phyloP scores from a whole-genome alignment of 1,139 yeast genomes.

The Geotrichum klebahnii region DNA sequence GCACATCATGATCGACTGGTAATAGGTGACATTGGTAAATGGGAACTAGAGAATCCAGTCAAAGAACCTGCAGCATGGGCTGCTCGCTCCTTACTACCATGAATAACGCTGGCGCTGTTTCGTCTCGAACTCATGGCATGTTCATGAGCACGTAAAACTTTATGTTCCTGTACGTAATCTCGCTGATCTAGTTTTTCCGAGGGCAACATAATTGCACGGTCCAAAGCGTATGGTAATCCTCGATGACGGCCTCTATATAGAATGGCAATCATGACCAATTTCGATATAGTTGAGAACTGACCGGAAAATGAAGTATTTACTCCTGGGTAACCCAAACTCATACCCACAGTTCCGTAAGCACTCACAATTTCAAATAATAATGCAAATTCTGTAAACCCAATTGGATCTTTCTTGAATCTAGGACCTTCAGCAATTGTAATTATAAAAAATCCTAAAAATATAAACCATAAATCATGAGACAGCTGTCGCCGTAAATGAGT shows the following conservation, averaged over 20 bases:
- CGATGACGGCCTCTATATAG: constrained; percentile 95
- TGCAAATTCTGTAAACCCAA: constrained; percentile 62
- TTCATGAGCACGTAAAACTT: constrained; percentile 27
- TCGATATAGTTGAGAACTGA: constrained; percentile 67
- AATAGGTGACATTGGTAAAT: too few species aligned
- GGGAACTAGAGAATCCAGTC: too few species aligned
- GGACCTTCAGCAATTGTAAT: constrained; percentile 81
- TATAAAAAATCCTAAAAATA: constrained; percentile 78
- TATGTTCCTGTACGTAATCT: constrained; percentile 47
- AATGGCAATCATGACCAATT: constrained; percentile 80
- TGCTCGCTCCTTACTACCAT: too few species aligned
- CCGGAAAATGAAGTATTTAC: constrained; percentile 66
- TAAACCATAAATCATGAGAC: constrained; percentile 92
- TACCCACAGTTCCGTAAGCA: constrained; percentile 95
- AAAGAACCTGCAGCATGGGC: too few species aligned
- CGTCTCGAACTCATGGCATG: neutral
- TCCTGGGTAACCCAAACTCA: constrained; percentile 76
- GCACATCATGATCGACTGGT: too few species aligned
- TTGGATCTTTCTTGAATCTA: constrained; percentile 47
- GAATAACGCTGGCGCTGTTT: too few species aligned
- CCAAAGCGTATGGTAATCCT: constrained; percentile 90
- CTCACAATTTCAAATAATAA: constrained; percentile 83
- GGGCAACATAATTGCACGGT: constrained; percentile 89
- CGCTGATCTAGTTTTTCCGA: constrained; percentile 62
- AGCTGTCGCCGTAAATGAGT: constrained; percentile 87